Conservation (phyloP, 257 asterid species). For the Capsicum pubescens region DNA sequence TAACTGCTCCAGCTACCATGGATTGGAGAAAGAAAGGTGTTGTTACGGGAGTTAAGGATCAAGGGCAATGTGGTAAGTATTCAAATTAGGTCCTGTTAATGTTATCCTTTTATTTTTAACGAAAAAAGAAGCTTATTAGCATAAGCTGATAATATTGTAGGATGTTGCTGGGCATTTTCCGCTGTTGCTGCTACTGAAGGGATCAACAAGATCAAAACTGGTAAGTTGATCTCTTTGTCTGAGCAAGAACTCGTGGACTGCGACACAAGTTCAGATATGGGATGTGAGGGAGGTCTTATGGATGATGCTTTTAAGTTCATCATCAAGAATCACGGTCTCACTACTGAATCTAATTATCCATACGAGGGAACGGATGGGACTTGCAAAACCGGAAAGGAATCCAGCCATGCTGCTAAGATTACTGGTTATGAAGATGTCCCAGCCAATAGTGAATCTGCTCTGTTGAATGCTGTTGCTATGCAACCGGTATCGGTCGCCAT, state of each 20-base stretch:
- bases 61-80: slow-evolving; percentile 56
- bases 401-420: neutral
- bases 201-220: slow-evolving; percentile 27
- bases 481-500: slow-evolving; percentile 1
- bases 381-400: neutral
- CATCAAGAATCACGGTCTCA: slow-evolving; percentile 25
- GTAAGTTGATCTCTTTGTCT: slow-evolving; percentile 28
- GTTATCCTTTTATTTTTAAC: neutral
- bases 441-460: slow-evolving; percentile 15
- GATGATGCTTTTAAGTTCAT: slow-evolving; percentile 31
- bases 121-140: neutral
- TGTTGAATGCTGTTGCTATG: neutral
- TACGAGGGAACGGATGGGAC: neutral
- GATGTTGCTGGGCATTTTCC: slow-evolving; percentile 41
- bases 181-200: slow-evolving; percentile 39
- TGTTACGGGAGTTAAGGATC: slow-evolving; percentile 53
- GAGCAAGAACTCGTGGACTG: slow-evolving; percentile 39
- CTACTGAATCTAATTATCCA: slow-evolving; percentile 18
- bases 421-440: slow-evolving; percentile 27
- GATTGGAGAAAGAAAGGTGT: slow-evolving; percentile 49
- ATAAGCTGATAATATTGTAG: neutral
- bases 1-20: slow-evolving; percentile 29
- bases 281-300: slow-evolving; percentile 33
- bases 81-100: neutral
- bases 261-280: slow-evolving; percentile 18